Percentiles rank a stretch among this genome's conserved stretches.
These are phyloP conservation scores for Metschnikowia santaceciliae DNA, from an alignment of 805 yeast species.

Conservation along the genomic window DNA sequence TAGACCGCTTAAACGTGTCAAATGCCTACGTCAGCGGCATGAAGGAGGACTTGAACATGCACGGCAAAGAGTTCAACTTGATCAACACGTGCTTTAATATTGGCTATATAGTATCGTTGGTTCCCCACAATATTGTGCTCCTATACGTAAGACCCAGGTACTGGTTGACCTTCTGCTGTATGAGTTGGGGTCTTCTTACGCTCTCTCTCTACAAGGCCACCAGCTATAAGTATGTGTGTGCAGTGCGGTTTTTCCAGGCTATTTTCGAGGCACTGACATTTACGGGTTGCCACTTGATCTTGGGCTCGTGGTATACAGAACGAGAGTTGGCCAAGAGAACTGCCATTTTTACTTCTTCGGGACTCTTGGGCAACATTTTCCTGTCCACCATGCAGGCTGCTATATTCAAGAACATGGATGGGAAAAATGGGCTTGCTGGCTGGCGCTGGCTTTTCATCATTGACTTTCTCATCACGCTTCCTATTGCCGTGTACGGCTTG, in stretches of 20 bases:
- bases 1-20: conserved; percentile 53
- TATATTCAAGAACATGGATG: conserved; percentile 44
- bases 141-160: conserved; percentile 51
- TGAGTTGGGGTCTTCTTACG: conserved; percentile 56
- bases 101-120: conserved; percentile 58
- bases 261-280: conserved; percentile 57
- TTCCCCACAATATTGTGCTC: conserved; percentile 57
- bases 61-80: conserved; percentile 47
- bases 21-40: conserved; percentile 68
- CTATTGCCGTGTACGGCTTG: conserved; percentile 54
- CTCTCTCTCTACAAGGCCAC: conserved; percentile 48
- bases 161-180: conserved; percentile 52
- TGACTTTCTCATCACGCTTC: conserved; percentile 56
- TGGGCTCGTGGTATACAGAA: conserved; percentile 51
- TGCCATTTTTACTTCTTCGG: conserved; percentile 53
- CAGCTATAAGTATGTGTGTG: conserved; percentile 48
- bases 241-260: conserved; percentile 57
- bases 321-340: conserved; percentile 47
- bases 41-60: conserved; percentile 50
- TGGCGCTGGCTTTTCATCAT: conserved; percentile 70
- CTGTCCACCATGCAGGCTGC: conserved; percentile 56
- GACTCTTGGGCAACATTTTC: conserved; percentile 51
- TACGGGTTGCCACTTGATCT: conserved; percentile 49
- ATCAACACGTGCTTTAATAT: conserved; percentile 54
- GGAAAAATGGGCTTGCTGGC: conserved; percentile 49